Conservation (phyloP, 202 grass and related monocot genomes). For the Panicum virgatum region DNA sequence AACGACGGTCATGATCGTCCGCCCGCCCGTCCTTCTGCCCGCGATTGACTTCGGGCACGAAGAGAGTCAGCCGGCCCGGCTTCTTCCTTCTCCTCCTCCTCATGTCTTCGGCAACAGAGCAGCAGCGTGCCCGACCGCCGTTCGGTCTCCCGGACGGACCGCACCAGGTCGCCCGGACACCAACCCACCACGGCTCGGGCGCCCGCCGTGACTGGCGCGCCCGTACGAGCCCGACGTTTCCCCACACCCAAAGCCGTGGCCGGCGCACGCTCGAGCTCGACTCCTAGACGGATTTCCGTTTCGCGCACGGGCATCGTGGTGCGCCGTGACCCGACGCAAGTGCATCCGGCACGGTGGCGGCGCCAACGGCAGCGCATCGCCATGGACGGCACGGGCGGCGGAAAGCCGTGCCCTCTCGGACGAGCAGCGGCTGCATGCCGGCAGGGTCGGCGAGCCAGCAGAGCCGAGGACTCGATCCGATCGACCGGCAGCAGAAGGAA, state of each 20-base stretch:
- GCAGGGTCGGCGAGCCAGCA: background rate
- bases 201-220: background rate
- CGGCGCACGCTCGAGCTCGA: background rate
- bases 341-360: background rate
- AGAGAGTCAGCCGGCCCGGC: background rate
- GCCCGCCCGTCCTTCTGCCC: background rate
- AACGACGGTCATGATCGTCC: background rate
- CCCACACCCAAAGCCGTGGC: background rate
- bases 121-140: background rate
- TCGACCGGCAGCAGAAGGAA: background rate
- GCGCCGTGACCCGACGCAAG: background rate
- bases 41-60: background rate
- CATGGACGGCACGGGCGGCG: slow-evolving; percentile 25
- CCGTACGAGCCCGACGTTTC: background rate
- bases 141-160: background rate
- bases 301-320: background rate
- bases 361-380: background rate
- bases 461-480: background rate
- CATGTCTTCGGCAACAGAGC: slow-evolving; percentile 1
- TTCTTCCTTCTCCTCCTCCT: background rate
- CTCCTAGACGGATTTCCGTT: background rate
- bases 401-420: slow-evolving; percentile 5
- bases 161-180: background rate
- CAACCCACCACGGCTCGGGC: background rate
- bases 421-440: background rate